A percentile compares a stretch with the other conserved stretches of the same genome.
Evolutionary conservation across 352 stramenopile genomes (phyloP).

Genomic region (Thraustochytrium sp.): DNA sequence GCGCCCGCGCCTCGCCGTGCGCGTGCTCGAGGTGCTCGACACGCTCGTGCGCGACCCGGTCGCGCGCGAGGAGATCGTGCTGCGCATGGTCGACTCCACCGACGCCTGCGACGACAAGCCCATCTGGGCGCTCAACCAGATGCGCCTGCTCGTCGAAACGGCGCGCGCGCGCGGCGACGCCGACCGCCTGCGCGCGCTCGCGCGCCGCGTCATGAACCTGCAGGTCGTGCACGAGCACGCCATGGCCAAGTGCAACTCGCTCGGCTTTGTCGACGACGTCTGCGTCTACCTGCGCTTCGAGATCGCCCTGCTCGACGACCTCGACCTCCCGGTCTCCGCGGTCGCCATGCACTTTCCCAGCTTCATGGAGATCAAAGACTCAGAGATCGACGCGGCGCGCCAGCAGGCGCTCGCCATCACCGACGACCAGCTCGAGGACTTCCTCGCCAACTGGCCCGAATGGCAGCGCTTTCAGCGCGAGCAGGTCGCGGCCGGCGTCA

Average conservation of each 20-base stretch:
- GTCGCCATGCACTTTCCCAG: slow-evolving; percentile 18
- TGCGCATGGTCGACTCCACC: slow-evolving; percentile 5
- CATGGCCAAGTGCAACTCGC: neutral
- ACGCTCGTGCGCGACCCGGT: neutral
- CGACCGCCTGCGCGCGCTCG: neutral
- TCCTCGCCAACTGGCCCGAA: neutral
- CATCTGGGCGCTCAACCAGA: slow-evolving; percentile 38
- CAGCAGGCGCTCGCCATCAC: slow-evolving; percentile 2
- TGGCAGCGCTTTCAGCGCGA: slow-evolving; percentile 17
- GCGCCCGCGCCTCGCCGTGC: neutral
- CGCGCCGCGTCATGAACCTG: neutral
- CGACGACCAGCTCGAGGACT: slow-evolving; percentile 15
- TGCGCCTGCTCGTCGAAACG: neutral
- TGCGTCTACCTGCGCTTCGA: slow-evolving; percentile 33
- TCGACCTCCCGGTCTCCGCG: slow-evolving; percentile 18
- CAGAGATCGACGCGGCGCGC: neutral
- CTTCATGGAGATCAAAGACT: neutral
- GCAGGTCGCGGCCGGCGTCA: neutral
- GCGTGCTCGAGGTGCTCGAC: slow-evolving; percentile 9
- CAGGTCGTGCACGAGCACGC: slow-evolving; percentile 25
- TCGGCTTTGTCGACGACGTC: slow-evolving; percentile 18
- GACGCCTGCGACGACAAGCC: slow-evolving; percentile 43
- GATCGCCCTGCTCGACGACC: slow-evolving; percentile 22
- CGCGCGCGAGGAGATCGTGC: slow-evolving; percentile 1
- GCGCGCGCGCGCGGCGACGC: slow-evolving; percentile 2